phyloP scores from a whole-genome alignment of 1,139 yeast species.

The Kodamaea anthophila region DNA sequence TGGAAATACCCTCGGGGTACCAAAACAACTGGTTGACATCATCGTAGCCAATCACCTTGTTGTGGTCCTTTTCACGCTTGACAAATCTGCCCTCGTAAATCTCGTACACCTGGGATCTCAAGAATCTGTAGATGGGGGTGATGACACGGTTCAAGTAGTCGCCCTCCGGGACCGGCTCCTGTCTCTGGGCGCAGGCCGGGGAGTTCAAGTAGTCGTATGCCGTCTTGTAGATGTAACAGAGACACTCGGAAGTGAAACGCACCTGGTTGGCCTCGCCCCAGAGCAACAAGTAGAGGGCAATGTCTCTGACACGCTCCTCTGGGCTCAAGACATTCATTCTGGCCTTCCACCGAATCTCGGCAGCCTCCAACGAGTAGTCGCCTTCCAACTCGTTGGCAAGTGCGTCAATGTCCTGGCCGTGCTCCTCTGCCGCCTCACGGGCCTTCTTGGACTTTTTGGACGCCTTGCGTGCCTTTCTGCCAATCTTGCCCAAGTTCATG shows the following conservation, averaged over 20 bases:
- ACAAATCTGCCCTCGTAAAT: conserved; percentile 91
- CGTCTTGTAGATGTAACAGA: conserved; percentile 90
- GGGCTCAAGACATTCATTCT: conserved; percentile 43
- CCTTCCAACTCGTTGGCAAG: conserved; percentile 80
- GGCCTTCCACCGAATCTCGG: conserved; percentile 47
- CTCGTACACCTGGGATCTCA: conserved; percentile 94
- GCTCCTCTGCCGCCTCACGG: conserved; percentile 48
- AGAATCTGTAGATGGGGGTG: conserved; percentile 85
- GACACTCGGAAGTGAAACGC: conserved; percentile 87
- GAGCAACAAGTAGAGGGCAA: conserved; percentile 79
- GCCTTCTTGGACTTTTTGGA: conserved; percentile 59
- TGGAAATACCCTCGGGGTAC: conserved; percentile 98
- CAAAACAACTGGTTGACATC: conserved; percentile 98
- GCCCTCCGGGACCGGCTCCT: conserved; percentile 93
- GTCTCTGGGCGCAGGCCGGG: conserved; percentile 85
- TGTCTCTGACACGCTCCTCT: conserved; percentile 80
- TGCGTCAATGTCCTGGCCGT: conserved; percentile 43
- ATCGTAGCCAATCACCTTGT: conserved; percentile 91
- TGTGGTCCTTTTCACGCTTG: conserved; percentile 96
- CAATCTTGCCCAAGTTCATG: conserved; percentile 72
- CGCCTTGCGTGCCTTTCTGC: conserved; percentile 47
- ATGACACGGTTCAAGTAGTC: conserved; percentile 87
- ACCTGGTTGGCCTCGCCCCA: conserved; percentile 99
- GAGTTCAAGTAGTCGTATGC: conserved; percentile 84
- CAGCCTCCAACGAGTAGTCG: conserved; percentile 59